These are phyloP conservation scores for Penicillium simplicissimum DNA, from an alignment of 495 filamentous ascomycete species.

Conservation along the genomic window DNA sequence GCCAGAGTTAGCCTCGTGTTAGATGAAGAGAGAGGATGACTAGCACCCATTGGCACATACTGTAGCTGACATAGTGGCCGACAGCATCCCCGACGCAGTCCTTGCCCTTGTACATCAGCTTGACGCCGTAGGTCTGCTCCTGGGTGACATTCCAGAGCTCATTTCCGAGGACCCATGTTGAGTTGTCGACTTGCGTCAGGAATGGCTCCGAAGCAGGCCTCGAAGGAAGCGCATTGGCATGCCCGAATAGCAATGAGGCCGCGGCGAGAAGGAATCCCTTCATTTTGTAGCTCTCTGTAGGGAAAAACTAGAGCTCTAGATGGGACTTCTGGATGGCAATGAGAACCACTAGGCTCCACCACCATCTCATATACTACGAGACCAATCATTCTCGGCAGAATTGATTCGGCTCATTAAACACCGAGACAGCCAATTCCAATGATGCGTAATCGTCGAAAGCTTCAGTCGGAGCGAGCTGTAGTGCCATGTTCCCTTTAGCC, in stretches of 20 bases:
- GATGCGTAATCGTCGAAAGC: neutral
- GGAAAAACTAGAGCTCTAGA: neutral
- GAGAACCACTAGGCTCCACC: neutral
- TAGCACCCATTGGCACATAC: neutral
- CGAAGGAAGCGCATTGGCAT: neutral
- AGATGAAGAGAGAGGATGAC: neutral
- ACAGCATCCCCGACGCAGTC: slow-evolving; percentile 8
- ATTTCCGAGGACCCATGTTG: slow-evolving; percentile 4
- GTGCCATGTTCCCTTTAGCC: neutral
- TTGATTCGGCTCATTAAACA: slow-evolving; percentile 1
- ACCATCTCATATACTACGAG: slow-evolving; percentile 3
- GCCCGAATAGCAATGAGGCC: neutral
- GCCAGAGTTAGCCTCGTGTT: neutral
- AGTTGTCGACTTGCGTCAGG: slow-evolving; percentile 6
- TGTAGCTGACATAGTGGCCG: slow-evolving; percentile 9
- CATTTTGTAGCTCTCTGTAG: neutral
- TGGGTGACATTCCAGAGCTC: slow-evolving; percentile 9
- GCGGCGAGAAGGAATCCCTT: neutral
- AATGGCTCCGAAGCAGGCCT: slow-evolving; percentile 3
- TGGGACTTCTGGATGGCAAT: neutral
- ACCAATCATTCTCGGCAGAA: neutral
- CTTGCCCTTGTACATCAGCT: slow-evolving; percentile 6
- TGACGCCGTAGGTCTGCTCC: slow-evolving; percentile 6
- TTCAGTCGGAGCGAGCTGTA: neutral
- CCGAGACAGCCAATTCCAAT: neutral